Evolutionary conservation across 129 eudicot species (phyloP), one percentile per base, ranked within the genome.

Genomic region (Saussurea involucrata): DNA sequence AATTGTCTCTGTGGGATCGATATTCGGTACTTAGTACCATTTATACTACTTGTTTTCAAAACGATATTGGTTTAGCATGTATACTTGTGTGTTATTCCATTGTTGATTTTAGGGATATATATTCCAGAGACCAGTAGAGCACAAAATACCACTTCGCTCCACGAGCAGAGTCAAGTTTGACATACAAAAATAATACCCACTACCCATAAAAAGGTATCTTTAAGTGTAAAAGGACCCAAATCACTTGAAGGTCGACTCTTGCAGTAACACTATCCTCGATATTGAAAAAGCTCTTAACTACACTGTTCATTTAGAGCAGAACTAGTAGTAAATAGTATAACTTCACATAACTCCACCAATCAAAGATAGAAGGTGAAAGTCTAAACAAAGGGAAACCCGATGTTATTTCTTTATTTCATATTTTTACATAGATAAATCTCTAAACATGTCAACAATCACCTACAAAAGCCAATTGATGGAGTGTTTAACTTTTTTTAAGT

Each of bases 381-480:
- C 22, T 10, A 64, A 66, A 5, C 15, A 65, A 65, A 37, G 27
- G 29, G 71, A 8, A 63, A n/a, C 5, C 20, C 2, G 11, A 1
- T n/a, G 28, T 57, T 74, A 24, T 57, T 22, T 72, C 5, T 60
- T 5, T 53, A 18, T 53, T 53, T 9, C 21, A 53, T 53, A 53
- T 53, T 61, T 63, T 18, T 40, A 66, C 65, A 64, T 18, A 40
- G 27, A 9, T 13, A 18, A 18, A 57, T 63, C 36, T 15, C 42
- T n/a, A 75, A 40, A 75, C 13, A 75, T 17, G 70, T 18, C 66
- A 71, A 44, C 37, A 29, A 49, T n/a, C 11, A n/a, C 67, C 36
- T 44, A 72, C 9, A 46, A 24, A 20, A 66, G 24, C 55, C 42
- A 42, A 18, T 65, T 63, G 27, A 74, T 74, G 18, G 66, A 55